phyloP scores from a whole-genome alignment of 2,329 filamentous ascomycete genomes.

The Cladosporium sp. region DNA sequence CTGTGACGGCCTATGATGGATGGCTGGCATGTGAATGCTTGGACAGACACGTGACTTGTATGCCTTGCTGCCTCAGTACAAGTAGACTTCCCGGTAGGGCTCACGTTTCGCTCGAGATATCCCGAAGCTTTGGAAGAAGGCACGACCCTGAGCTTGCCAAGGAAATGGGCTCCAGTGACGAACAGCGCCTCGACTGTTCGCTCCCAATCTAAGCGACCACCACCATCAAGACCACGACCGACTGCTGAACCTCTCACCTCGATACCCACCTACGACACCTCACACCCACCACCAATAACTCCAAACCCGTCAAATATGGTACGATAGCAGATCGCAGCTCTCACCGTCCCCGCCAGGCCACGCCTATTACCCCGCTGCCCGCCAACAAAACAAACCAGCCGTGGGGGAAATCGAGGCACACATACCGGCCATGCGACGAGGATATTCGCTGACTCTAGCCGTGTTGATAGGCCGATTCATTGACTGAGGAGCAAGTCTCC shows the following conservation, averaged over 20 bases:
- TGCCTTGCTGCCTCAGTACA: neutral
- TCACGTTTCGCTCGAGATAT: neutral
- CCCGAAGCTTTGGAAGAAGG: neutral
- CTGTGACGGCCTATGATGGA: neutral
- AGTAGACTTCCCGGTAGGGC: neutral
- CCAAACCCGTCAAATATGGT: conserved; percentile 29
- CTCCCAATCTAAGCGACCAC: conserved; percentile 6
- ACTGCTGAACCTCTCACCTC: neutral
- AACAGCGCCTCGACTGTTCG: conserved; percentile 14
- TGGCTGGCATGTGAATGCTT: neutral
- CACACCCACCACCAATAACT: conserved; percentile 2
- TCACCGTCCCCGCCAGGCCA: conserved; percentile 3
- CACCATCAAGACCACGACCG: neutral
- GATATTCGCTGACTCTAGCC: conserved; percentile 23
- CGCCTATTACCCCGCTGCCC: conserved; percentile 25
- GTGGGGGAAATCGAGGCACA: conserved; percentile 9
- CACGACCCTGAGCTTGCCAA: neutral
- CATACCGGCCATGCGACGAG: neutral
- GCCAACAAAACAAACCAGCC: conserved; percentile 19
- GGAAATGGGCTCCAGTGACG: neutral
- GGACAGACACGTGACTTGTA: neutral
- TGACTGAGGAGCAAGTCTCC: conserved; percentile 99
- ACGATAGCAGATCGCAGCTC: conserved; percentile 15
- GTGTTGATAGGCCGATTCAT: conserved; percentile 77
- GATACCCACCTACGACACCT: conserved; percentile 2